These are phyloP conservation scores for Rosa hybrid DNA, from an alignment of 331 rosid species.

Conservation along the genomic window DNA sequence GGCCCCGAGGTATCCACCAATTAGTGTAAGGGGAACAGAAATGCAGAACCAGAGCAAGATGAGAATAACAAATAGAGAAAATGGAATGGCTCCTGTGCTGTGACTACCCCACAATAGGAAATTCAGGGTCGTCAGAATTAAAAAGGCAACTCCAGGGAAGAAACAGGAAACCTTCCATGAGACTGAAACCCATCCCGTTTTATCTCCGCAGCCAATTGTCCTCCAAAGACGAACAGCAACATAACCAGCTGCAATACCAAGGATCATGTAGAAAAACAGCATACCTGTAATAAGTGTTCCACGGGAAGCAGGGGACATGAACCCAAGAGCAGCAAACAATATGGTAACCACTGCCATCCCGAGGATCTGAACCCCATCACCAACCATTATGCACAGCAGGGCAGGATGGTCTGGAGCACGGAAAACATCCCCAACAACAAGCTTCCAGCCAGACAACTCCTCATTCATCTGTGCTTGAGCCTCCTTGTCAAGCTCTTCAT, in stretches of 20 bases:
- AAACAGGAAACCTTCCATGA: constrained; percentile 90
- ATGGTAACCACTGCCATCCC: constrained; percentile 97
- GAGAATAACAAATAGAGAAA: constrained; percentile 72
- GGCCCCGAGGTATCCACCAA: constrained; percentile 87
- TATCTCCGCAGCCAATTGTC: constrained; percentile 72
- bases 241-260: constrained; percentile 92
- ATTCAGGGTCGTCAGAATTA: constrained; percentile 78
- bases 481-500: constrained; percentile 98
- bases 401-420: constrained; percentile 73
- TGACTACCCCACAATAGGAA: constrained; percentile 97
- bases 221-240: constrained; percentile 94
- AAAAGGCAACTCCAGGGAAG: constrained; percentile 92
- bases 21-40: constrained; percentile 86
- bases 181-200: constrained; percentile 80
- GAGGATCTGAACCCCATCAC: constrained; percentile 94
- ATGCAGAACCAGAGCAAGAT: constrained; percentile 96
- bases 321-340: constrained; percentile 91
- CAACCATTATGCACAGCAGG: constrained; percentile 85
- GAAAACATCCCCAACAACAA: constrained; percentile 98
- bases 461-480: constrained; percentile 98
- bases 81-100: constrained; percentile 97
- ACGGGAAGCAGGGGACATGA: constrained; percentile 97
- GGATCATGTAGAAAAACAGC: constrained; percentile 91
- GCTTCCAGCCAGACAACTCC: constrained; percentile 99
- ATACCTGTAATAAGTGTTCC: constrained; percentile 91